Evolutionary conservation across 1,284 basidiomycete genomes (phyloP).

Genomic region (Mycosarcoma mackinlayi): DNA sequence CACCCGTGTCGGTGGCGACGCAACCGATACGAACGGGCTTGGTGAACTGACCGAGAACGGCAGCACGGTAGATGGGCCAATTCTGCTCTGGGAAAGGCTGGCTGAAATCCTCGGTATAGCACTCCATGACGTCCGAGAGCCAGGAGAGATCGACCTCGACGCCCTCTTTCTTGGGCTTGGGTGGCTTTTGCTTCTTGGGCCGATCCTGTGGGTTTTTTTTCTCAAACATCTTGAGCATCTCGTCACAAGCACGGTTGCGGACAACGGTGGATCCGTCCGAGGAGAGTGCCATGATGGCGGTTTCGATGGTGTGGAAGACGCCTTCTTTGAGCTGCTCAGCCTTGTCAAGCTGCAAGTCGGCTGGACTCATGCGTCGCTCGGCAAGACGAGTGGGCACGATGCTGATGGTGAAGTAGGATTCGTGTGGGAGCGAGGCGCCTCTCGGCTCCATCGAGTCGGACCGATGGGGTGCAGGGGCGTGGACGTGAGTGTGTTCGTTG

Average conservation of each 20-base stretch:
- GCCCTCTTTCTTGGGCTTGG: conserved; percentile 29
- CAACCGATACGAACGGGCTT: conserved; percentile 52
- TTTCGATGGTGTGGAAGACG: conserved; percentile 55
- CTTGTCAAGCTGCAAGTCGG: conserved; percentile 35
- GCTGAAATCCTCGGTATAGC: conserved; percentile 58
- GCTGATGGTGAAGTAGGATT: conserved; percentile 58
- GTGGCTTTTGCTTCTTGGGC: conserved; percentile 15
- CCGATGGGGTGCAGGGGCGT: neutral
- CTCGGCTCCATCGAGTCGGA: conserved; percentile 25
- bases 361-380: conserved; percentile 51
- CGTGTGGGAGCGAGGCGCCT: conserved; percentile 41
- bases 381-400: conserved; percentile 47
- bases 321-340: conserved; percentile 50
- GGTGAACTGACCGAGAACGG: conserved; percentile 50
- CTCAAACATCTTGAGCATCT: conserved; percentile 51
- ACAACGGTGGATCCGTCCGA: conserved; percentile 56
- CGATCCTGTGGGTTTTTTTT: conserved; percentile 47
- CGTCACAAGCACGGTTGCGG: conserved; percentile 59
- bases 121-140: conserved; percentile 58
- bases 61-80: conserved; percentile 61
- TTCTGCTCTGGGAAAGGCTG: conserved; percentile 51
- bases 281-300: conserved; percentile 54
- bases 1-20: conserved; percentile 43
- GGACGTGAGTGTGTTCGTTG: neutral
- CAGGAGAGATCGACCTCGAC: conserved; percentile 53